Base-by-base conservation (phyloP, 2,329 filamentous ascomycete genomes). In the Colletotrichum sp. region DNA sequence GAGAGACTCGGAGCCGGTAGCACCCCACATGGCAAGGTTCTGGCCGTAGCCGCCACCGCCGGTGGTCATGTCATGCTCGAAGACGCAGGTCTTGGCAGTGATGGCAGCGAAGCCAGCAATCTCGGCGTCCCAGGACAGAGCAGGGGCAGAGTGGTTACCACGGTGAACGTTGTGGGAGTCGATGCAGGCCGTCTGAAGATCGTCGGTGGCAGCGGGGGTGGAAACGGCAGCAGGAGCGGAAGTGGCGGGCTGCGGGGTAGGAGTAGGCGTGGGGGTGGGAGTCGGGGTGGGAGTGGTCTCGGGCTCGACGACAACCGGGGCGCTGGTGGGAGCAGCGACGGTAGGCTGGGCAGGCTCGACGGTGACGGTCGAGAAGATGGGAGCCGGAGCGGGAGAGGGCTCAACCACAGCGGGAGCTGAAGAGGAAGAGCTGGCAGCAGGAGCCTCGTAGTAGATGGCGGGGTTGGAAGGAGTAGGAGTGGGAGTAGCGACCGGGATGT, bases 131-230 rank as follows among this genome's bases (percentile, higher is more conserved):
- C 95, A 98, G 66, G 81, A 82, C 61, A 98, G 82, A 60, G 87
- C 89, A 27, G 85, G 81, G 43, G 92, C 92, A 22, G 93, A 93
- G 90, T 98, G 95, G 88, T 97, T 97, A 81, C 88, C 84, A 78
- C 97, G 96, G 86, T 97, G 95, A 69, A 93, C 81, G 87, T 98
- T 98, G 93, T 98, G 97, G 83, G 95, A 91, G 80, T 93, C 88
- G 66, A 96, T 80, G 66, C 89, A 89, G 16, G 85, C 82, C 71
- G 83, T 83, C 73, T 80, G 43, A 74, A 87, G 85, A 70, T 84
- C 78, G 56, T 72, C 73, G 13, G 74, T 69, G 13, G 27, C 69
- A 48, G 75, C 70, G 30, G 52, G 52, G 30, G 64, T 56, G 36
- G 71, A 76, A n/a, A 48, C 43, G 60, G 77, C 79, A 39, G 61